Evolutionary conservation across 1,284 basidiomycete species (phyloP), one percentile per base, ranked within the genome.

Genomic region (Boletus sp.): DNA sequence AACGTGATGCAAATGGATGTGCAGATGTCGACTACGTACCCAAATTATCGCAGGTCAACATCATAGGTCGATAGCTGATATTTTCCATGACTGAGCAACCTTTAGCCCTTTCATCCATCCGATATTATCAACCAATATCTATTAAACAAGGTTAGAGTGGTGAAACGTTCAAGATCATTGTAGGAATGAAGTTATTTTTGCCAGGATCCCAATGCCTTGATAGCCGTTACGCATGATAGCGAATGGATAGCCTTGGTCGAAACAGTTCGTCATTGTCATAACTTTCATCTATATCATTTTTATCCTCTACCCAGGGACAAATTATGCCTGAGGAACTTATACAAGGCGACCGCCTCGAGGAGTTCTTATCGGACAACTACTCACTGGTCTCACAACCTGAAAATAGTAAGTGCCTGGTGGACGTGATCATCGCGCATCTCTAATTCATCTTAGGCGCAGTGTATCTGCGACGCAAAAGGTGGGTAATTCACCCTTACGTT

Each of bases 71-170:
- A 7, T 3, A 14, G 16, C 27, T 9, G 25, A 16, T 9, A 8
- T 14, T 7, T n/a, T 14, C 14, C 1, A 25, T 33, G 10, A 17
- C 38, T 25, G 14, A 41, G 2, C 7, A 13, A 17, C 10, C 0
- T 10, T 37, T 10, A 55, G 53, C 53, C 53, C 0, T 51, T 51
- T 22, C 53, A 55, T 19, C 46, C 48, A 1, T 46, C 41, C 1
- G 49, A 55, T 32, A 4, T 19, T 2, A 46, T 51, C 14, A 55
- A 51, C 10, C 46, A 12, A 17, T 51, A 43, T 4, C 9, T 44
- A 3, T 16, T 54, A 25, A 35, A 46, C 13, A 36, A 54, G 53
- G 53, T 54, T 26, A 17, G 43, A 7, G 13, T 26, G 0, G 7
- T 32, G 16, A 8, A 8, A 14, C 9, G 2, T 20, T 20, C 2